Evolutionary conservation across 202 grass and related monocot genomes (phyloP).

Genomic region (Bolboschoenoplectus hybrid): DNA sequence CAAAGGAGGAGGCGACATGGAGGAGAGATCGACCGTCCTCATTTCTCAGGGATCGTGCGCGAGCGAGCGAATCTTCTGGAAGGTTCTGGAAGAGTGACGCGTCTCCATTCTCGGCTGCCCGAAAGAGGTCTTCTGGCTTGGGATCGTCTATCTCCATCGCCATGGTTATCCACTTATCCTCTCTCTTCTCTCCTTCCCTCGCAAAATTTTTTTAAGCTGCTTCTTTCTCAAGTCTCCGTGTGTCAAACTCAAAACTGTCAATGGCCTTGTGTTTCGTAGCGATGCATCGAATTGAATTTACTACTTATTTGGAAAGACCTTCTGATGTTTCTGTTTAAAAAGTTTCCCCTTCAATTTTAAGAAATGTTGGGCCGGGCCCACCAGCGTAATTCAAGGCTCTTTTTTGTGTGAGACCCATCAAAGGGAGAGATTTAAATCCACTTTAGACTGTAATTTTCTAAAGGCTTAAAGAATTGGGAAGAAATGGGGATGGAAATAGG

Average conservation of each 20-base stretch:
- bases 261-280: background rate
- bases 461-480: background rate
- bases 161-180: constrained; percentile 4
- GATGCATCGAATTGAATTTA: background rate
- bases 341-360: background rate
- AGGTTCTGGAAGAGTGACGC: constrained; percentile 53
- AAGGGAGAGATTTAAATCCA: background rate
- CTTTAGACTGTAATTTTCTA: background rate
- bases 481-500: too few relatives aligned
- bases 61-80: constrained; percentile 44
- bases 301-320: background rate
- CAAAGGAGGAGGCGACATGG: constrained; percentile 70
- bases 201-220: constrained; percentile 13
- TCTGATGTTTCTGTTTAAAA: background rate
- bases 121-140: constrained; percentile 72
- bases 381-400: background rate
- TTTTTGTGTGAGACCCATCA: too few relatives aligned
- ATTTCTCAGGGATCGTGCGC: constrained; percentile 56
- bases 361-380: background rate
- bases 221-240: constrained; percentile 32
- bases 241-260: too few relatives aligned
- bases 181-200: background rate
- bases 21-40: constrained; percentile 86
- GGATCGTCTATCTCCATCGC: constrained; percentile 61
- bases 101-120: constrained; percentile 64